Evolutionary conservation across 371 early-diverging fungal genomes (phyloP).

Genomic region (Polyrhizophydium stewartii): DNA sequence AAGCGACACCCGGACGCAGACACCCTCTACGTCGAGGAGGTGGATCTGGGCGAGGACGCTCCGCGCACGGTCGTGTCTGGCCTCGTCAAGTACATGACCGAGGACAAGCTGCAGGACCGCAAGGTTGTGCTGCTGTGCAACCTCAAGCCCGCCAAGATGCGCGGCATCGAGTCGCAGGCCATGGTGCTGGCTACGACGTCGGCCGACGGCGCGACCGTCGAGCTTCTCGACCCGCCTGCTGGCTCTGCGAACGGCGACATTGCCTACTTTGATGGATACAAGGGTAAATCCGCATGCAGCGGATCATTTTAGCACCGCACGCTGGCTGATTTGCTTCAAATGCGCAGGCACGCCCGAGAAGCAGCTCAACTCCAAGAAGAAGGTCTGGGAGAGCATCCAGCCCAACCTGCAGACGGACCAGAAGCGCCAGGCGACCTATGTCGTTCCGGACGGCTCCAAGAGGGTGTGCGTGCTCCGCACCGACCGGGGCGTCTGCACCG

Average conservation of each 20-base stretch:
- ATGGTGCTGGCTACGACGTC: slow-evolving; percentile 86
- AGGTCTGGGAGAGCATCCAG: slow-evolving; percentile 93
- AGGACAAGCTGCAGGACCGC: slow-evolving; percentile 74
- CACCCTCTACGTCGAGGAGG: slow-evolving; percentile 85
- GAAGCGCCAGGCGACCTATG: slow-evolving; percentile 49
- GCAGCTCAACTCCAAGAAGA: slow-evolving; percentile 90
- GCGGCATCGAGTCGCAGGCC: slow-evolving; percentile 86
- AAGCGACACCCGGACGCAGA: slow-evolving; percentile 90
- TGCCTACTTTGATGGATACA: slow-evolving; percentile 77
- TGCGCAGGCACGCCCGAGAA: slow-evolving; percentile 64
- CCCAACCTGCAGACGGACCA: slow-evolving; percentile 80
- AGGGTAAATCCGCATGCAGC: slow-evolving; percentile 47
- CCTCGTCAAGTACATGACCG: slow-evolving; percentile 80
- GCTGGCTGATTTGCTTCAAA: not conserved
- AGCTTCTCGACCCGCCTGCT: slow-evolving; percentile 82
- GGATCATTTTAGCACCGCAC: not conserved
- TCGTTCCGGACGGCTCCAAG: slow-evolving; percentile 4
- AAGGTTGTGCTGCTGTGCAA: slow-evolving; percentile 71
- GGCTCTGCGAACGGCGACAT: slow-evolving; percentile 82
- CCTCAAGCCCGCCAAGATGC: slow-evolving; percentile 90
- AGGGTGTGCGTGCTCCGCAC: slow-evolving; percentile 7
- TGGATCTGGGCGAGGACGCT: slow-evolving; percentile 81
- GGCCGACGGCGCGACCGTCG: slow-evolving; percentile 70
- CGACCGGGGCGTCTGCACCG: slow-evolving; percentile 3
- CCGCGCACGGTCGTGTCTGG: slow-evolving; percentile 90